Evolutionary conservation across 768 basidiomycete genomes (phyloP).

Genomic region (Sutorius australiensis): DNA sequence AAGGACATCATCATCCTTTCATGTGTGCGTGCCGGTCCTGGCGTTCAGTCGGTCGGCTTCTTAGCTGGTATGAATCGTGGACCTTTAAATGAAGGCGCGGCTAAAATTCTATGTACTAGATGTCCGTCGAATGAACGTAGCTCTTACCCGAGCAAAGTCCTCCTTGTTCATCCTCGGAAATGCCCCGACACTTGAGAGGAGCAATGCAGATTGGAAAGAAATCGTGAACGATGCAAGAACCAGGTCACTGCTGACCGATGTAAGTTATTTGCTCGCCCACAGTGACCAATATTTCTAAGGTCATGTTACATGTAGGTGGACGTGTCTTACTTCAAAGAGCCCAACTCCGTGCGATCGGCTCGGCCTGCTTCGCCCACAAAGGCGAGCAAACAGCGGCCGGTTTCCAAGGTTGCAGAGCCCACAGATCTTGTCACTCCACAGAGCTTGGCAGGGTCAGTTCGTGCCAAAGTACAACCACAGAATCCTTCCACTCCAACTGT

Average conservation of each 20-base stretch:
- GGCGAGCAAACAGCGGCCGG: slow-evolving; percentile 20
- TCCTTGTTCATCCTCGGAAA: slow-evolving; percentile 94
- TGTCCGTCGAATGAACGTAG: slow-evolving; percentile 94
- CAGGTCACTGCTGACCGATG: slow-evolving; percentile 61
- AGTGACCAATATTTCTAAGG: not conserved
- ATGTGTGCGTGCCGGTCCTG: slow-evolving; percentile 89
- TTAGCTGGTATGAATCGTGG: slow-evolving; percentile 54
- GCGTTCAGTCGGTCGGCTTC: slow-evolving; percentile 82
- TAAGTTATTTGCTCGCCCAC: slow-evolving; percentile 27
- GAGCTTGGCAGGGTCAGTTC: slow-evolving; percentile 30
- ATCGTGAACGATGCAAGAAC: slow-evolving; percentile 76
- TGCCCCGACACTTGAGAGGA: slow-evolving; percentile 82
- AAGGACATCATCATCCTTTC: slow-evolving; percentile 98
- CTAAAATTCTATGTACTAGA: slow-evolving; percentile 39
- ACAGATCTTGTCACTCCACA: slow-evolving; percentile 38
- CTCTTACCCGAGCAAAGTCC: slow-evolving; percentile 91
- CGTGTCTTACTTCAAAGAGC: slow-evolving; percentile 37
- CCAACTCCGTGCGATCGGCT: slow-evolving; percentile 12
- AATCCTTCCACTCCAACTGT: not conserved
- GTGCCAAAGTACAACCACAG: slow-evolving; percentile 22
- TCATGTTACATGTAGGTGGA: slow-evolving; percentile 28
- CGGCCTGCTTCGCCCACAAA: slow-evolving; percentile 22
- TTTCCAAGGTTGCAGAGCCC: slow-evolving; percentile 23
- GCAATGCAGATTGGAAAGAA: slow-evolving; percentile 71
- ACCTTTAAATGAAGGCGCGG: not conserved